Percentiles rank a stretch among this genome's conserved stretches.
phyloP scores from a whole-genome alignment of 2,329 filamentous ascomycete genomes.

The Exophiala calicioides region DNA sequence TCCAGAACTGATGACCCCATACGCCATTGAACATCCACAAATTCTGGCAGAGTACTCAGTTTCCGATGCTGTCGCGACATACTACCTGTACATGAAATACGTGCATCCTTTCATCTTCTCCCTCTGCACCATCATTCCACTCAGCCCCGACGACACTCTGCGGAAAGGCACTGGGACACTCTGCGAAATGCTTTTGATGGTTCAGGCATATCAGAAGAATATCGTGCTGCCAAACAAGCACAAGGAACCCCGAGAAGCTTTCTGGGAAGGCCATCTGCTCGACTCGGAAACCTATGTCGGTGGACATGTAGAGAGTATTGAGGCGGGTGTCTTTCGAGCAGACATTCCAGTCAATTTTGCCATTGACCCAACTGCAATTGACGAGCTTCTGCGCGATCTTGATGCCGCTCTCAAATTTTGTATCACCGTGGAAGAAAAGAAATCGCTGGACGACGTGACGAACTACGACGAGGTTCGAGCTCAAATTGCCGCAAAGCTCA shows the following conservation, averaged over 20 bases:
- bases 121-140: constrained; percentile 89
- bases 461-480: constrained; percentile 84
- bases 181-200: constrained; percentile 99
- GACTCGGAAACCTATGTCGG: constrained; percentile 98
- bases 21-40: constrained; percentile 84
- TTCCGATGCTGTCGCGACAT: constrained; percentile 96
- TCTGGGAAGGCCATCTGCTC: constrained; percentile 94
- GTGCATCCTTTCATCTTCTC: constrained; percentile 99
- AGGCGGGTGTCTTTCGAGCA: constrained; percentile 92
- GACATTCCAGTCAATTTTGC: constrained; percentile 95
- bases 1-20: constrained; percentile 92
- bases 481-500: constrained; percentile 73
- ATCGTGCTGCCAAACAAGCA: constrained; percentile 98
- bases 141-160: constrained; percentile 88
- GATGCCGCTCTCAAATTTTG: constrained; percentile 89
- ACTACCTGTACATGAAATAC: constrained; percentile 99
- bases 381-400: constrained; percentile 82
- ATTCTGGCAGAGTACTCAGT: constrained; percentile 97
- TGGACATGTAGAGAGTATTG: constrained; percentile 98
- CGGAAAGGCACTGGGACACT: constrained; percentile 96
- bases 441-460: constrained; percentile 72
- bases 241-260: constrained; percentile 82
- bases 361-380: constrained; percentile 83
- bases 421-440: constrained; percentile 80
- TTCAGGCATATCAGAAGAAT: constrained; percentile 87